Base-by-base conservation (phyloP, 257 asterid genomes). In the Rehmannia glutinosa region DNA sequence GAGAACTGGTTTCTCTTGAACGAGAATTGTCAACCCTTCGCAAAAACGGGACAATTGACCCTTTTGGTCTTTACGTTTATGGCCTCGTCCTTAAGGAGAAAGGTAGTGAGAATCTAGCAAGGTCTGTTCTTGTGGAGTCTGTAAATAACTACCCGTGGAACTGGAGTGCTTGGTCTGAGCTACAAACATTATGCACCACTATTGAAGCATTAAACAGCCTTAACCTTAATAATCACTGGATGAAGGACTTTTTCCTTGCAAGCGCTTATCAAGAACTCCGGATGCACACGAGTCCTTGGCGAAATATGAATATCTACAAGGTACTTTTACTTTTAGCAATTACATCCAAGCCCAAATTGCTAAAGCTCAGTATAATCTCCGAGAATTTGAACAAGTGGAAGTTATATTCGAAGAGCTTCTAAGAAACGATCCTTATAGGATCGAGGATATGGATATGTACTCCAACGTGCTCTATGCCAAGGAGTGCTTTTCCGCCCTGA, bases 91-190 rank as follows among this genome's bases (percentile, higher is more conserved):
- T 93, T 33, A 90, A 90, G 82, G 96, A 90, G 81, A 93, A 90
- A 82, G 99, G 96, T 73, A 86, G 73, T 28, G 87, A 90, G 62
- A 82, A 80, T 73, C 92, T 83, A 32, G 99, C 99, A 6, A 82
- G 92, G 45, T 62, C 85, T 8, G 87, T 88, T 28, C 91, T 93
- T 28, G 87, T 78, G 51, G 96, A 90, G 69, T 87, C 99, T 3
- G 97, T 90, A 63, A 93, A 85, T 57, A 77, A 55, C 84, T 93
- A 88, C 75, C 99, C 99, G 6, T 93, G 97, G 97, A 93, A 93
- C 81, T 93, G 99, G 99, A 86, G 94, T 71, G 96, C 99, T 57
- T 93, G 99, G 99, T 75, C 87, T 19, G 99, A 88, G 74, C 95
- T 93, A 45, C 97, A 90, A 73, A 63, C 79, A 1, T 36, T 88